phyloP scores from a whole-genome alignment of 495 filamentous ascomycete genomes.

The Wilcoxina mikolae region DNA sequence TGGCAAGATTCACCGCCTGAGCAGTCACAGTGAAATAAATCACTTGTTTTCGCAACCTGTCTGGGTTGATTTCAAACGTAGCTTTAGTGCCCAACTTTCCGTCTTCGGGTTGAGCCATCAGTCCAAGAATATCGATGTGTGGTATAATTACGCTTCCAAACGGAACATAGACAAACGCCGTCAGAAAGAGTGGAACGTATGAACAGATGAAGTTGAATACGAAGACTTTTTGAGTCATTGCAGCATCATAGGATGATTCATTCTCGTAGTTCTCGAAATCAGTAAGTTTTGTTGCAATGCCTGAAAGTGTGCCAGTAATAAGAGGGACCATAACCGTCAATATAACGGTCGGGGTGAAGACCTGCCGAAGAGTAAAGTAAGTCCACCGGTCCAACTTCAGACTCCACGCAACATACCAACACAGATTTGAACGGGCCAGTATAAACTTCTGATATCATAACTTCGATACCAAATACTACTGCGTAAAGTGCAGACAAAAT shows the following conservation, averaged over 20 bases:
- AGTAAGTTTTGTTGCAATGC: constrained; percentile 62
- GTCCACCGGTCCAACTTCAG: not conserved
- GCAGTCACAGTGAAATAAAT: constrained; percentile 96
- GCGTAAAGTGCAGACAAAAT: constrained; percentile 70
- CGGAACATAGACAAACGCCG: constrained; percentile 92
- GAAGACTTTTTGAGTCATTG: constrained; percentile 80
- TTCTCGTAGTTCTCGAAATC: constrained; percentile 86
- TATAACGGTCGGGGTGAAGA: constrained; percentile 76
- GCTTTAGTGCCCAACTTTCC: constrained; percentile 27
- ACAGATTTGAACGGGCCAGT: constrained; percentile 74
- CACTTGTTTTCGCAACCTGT: constrained; percentile 74
- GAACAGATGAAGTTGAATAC: constrained; percentile 96
- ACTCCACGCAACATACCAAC: constrained; percentile 41
- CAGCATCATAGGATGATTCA: constrained; percentile 46
- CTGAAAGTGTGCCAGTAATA: constrained; percentile 58
- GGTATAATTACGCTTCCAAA: constrained; percentile 80
- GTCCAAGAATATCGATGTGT: constrained; percentile 70
- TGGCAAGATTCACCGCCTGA: constrained; percentile 72
- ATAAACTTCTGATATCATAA: constrained; percentile 91
- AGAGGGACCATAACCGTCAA: constrained; percentile 69
- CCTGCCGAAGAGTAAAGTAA: constrained; percentile 38
- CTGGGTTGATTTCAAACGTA: constrained; percentile 69
- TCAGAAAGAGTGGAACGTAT: constrained; percentile 81
- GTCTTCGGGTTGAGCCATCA: constrained; percentile 42
- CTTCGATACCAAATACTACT: constrained; percentile 82